A percentile compares a stretch with the other conserved stretches of the same genome.
These are phyloP conservation scores for Penicillium sp. DNA, from an alignment of 2,329 filamentous ascomycete genomes.

Conservation along the genomic window DNA sequence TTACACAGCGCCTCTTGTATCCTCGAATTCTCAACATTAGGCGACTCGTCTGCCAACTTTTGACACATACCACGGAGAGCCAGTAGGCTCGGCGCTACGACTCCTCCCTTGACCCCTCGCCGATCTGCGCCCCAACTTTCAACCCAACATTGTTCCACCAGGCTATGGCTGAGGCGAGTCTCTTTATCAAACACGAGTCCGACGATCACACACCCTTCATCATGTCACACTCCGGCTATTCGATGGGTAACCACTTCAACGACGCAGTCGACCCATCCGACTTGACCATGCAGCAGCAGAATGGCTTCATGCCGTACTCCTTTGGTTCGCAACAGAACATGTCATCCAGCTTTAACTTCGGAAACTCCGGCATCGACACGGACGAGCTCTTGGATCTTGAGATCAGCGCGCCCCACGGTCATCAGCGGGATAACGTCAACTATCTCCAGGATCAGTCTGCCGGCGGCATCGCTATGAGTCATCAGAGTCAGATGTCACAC, in stretches of 20 bases:
- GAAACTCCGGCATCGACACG: constrained; percentile 75
- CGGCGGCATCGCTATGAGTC: constrained; percentile 56
- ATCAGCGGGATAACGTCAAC: constrained; percentile 36
- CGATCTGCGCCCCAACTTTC: constrained; percentile 5
- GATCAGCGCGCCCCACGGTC: constrained; percentile 41
- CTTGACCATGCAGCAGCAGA: constrained; percentile 63
- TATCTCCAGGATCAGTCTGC: constrained; percentile 52
- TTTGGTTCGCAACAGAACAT: constrained; percentile 63
- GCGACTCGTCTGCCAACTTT: neutral
- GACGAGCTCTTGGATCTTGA: constrained; percentile 76
- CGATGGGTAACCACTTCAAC: constrained; percentile 55
- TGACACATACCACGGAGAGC: constrained; percentile 3
- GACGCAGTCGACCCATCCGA: constrained; percentile 78
- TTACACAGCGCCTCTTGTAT: neutral
- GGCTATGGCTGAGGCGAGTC: constrained; percentile 54
- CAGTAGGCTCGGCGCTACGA: constrained; percentile 10
- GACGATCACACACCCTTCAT: constrained; percentile 58
- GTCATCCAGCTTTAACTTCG: constrained; percentile 69
- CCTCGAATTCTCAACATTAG: neutral
- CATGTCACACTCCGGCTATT: constrained; percentile 48
- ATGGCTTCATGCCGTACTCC: constrained; percentile 52
- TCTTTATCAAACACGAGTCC: constrained; percentile 66
- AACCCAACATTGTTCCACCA: constrained; percentile 7
- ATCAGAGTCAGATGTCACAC: constrained; percentile 64
- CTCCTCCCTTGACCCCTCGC: constrained; percentile 10